Base-by-base conservation (phyloP, 768 basidiomycete species). In the Phanerodontia chrysosporium region DNA sequence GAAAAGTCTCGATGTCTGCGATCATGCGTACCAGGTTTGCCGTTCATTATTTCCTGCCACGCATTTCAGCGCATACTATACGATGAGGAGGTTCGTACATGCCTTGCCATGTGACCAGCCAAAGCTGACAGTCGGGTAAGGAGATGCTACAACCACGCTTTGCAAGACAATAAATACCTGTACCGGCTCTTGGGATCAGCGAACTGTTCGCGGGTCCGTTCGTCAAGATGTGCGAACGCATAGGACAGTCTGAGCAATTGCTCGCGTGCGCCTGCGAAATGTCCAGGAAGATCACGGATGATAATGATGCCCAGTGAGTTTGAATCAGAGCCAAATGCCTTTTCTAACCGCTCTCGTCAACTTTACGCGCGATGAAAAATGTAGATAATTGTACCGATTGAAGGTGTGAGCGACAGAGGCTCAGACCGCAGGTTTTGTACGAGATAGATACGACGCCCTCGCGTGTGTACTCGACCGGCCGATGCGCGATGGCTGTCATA, bases 21-120 rank as follows among this genome's bases (percentile, higher is more conserved):
- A 2, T 28, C 12, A 29, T 68, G 13, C 32, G 63, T 60, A 82
- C 89, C 91, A 63, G 89, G 90, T 65, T 84, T 87, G 32, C 95
- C 95, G 67, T 98, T 98, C 95, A 98, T 97, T 48, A 95, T 84
- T 79, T 98, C 96, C 86, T 92, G n/a, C n/a, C n/a, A n/a, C n/a
- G n/a, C n/a, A n/a, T n/a, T n/a, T n/a, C n/a, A n/a, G n/a, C n/a
- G n/a, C n/a, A n/a, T n/a, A n/a, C n/a, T n/a, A n/a, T n/a, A n/a
- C n/a, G n/a, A n/a, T n/a, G n/a, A n/a, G n/a, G n/a, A n/a, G n/a
- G n/a, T n/a, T 24, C n/a, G 8, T 36, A 30, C 69, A 53, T 64
- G 86, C 90, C 80, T 98, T 97, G 57, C 96, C 96, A 73, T 96
- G 92, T 45, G 89, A 92, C 96, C 96, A 98, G n/a, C 96, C 96